Evolutionary conservation across 139 green algal genomes (phyloP).

Genomic region (Haematococcus lacustris): DNA sequence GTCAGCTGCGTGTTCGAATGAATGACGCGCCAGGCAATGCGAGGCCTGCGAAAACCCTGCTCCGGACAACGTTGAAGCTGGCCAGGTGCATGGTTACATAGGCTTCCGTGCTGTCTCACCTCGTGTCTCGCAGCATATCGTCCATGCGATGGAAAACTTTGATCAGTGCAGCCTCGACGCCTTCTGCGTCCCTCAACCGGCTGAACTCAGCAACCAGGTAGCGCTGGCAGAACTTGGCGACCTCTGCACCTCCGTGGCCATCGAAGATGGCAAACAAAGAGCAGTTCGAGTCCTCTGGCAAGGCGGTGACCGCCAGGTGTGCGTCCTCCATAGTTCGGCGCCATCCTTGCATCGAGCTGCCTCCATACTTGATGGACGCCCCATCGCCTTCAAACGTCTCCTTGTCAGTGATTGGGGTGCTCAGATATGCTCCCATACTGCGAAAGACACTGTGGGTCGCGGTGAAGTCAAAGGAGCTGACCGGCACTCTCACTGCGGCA

Average conservation of each 20-base stretch:
- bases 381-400: conserved; percentile 52
- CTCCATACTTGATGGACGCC: conserved; percentile 50
- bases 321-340: conserved; percentile 70
- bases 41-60: too few relatives aligned
- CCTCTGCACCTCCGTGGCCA: conserved; percentile 76
- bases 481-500: too few relatives aligned
- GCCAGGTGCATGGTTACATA: too few relatives aligned
- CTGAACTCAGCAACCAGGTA: conserved; percentile 71
- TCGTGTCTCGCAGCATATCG: conserved; percentile 22
- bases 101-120: too few relatives aligned
- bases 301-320: conserved; percentile 47
- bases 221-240: conserved; percentile 78
- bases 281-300: conserved; percentile 21
- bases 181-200: conserved; percentile 41
- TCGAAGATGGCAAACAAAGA: conserved; percentile 86
- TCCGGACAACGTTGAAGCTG: too few relatives aligned
- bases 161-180: conserved; percentile 54
- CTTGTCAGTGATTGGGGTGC: conserved; percentile 60
- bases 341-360: conserved; percentile 82
- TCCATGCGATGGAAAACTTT: conserved; percentile 74
- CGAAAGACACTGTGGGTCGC: too few relatives aligned
- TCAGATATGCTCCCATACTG: conserved; percentile 71
- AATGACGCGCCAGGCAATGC: too few relatives aligned
- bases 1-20: too few relatives aligned
- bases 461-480: too few relatives aligned